Percentiles rank a stretch among this genome's conserved stretches.
phyloP scores from a whole-genome alignment of 108 stramenopile species.

The Cylindrotheca closterium region DNA sequence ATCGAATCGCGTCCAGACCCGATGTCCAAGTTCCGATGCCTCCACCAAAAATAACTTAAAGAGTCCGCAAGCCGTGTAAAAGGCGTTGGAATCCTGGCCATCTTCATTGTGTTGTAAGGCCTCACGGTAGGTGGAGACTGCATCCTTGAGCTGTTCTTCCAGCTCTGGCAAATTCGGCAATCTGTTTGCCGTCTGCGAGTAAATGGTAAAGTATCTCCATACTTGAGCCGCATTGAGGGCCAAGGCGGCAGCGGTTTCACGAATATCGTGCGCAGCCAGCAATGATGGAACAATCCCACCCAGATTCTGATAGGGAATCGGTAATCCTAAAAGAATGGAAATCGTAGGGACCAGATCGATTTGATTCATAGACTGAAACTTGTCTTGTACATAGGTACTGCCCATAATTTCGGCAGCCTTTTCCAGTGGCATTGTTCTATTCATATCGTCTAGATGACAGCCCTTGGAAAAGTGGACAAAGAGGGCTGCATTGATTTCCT shows the following conservation, averaged over 20 bases:
- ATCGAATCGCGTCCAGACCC: conserved; percentile 87
- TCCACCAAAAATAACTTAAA: conserved; percentile 75
- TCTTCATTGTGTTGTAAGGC: conserved; percentile 43
- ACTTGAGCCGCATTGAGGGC: conserved; percentile 89
- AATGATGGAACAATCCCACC: conserved; percentile 87
- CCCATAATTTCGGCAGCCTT: conserved; percentile 25
- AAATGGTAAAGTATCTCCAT: conserved; percentile 76
- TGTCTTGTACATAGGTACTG: conserved; percentile 31
- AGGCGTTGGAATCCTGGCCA: conserved; percentile 52
- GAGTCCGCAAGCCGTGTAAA: conserved; percentile 61
- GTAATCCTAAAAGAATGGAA: conserved; percentile 82
- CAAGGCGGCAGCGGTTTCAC: conserved; percentile 55
- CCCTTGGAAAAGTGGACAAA: conserved; percentile 86
- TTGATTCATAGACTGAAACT: conserved; percentile 67
- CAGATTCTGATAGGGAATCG: conserved; percentile 94
- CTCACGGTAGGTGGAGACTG: conserved; percentile 43
- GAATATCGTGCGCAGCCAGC: conserved; percentile 41
- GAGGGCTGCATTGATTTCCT: conserved; percentile 92
- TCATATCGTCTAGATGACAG: conserved; percentile 38
- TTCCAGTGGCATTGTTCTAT: not conserved
- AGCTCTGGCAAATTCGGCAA: conserved; percentile 65
- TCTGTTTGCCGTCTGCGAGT: conserved; percentile 64
- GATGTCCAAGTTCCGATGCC: conserved; percentile 73
- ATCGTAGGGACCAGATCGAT: conserved; percentile 97
- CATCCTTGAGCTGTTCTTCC: conserved; percentile 55